Conservation (phyloP, 768 basidiomycete species). For the Macrocybe gigantea region DNA sequence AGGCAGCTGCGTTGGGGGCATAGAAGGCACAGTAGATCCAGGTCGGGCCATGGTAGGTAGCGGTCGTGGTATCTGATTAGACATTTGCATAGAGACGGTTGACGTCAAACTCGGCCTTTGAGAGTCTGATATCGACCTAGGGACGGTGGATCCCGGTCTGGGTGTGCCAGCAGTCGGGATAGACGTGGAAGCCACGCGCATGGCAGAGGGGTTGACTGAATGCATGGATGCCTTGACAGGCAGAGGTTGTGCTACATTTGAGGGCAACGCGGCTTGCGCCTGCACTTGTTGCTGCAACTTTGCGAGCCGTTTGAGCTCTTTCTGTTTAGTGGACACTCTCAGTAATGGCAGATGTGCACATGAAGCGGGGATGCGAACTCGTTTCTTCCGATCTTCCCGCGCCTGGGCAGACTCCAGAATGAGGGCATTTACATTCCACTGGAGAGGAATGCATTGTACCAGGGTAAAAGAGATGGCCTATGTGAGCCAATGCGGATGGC, state of each 20-base stretch:
- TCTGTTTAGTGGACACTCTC: constrained; percentile 32
- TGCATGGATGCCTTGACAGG: constrained; percentile 26
- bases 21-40: constrained; percentile 11
- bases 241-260: constrained; percentile 19
- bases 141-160: constrained; percentile 23
- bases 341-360: background rate
- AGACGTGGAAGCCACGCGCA: constrained; percentile 16
- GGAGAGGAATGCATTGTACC: background rate
- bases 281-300: constrained; percentile 41
- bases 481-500: constrained; percentile 3
- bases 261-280: constrained; percentile 12
- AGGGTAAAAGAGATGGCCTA: background rate
- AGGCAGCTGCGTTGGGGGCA: constrained; percentile 17
- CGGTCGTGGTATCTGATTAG: constrained; percentile 16
- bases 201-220: constrained; percentile 21
- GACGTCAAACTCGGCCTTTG: constrained; percentile 17
- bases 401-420: constrained; percentile 69
- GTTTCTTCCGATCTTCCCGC: constrained; percentile 70
- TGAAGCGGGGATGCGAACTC: constrained; percentile 39
- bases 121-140: constrained; percentile 14
- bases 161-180: constrained; percentile 21
- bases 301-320: constrained; percentile 66
- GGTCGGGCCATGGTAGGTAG: constrained; percentile 18
- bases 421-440: constrained; percentile 66
- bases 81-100: constrained; percentile 14